phyloP scores from a whole-genome alignment of 371 early-diverging fungal genomes.

The Rhizopus microsporus region DNA sequence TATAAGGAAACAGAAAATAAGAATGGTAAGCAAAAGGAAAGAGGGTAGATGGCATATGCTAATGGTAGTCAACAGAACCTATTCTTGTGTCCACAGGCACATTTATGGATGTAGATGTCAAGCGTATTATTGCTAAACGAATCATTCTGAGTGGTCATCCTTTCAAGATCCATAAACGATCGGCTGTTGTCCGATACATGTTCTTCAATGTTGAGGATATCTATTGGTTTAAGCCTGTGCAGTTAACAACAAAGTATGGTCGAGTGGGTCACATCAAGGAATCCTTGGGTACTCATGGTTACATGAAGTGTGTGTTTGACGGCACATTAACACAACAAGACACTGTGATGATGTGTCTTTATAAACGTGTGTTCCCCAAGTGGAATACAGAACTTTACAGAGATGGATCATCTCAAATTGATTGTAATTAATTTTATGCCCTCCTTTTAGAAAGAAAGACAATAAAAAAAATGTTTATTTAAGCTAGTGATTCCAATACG shows the following conservation, averaged over 20 bases:
- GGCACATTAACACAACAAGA: conserved; percentile 90
- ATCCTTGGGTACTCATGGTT: conserved; percentile 95
- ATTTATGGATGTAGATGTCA: conserved; percentile 74
- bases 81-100: conserved; percentile 80
- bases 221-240: conserved; percentile 92
- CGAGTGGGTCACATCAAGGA: conserved; percentile 91
- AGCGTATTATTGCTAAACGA: conserved; percentile 91
- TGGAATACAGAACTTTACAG: conserved; percentile 64
- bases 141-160: conserved; percentile 94
- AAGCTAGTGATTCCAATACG: conserved; percentile 61
- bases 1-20: conserved; percentile 67
- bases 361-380: conserved; percentile 95
- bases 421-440: not conserved
- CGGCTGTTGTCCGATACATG: conserved; percentile 95
- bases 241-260: conserved; percentile 88
- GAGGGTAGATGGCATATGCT: conserved; percentile 1
- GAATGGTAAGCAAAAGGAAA: conserved; percentile 43
- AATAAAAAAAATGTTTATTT: conserved; percentile 11
- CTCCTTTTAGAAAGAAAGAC: not conserved
- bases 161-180: conserved; percentile 88
- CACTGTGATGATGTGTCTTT: conserved; percentile 91
- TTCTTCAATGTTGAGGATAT: conserved; percentile 92
- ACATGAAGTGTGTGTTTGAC: conserved; percentile 95
- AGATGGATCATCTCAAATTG: conserved; percentile 11
- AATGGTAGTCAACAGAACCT: conserved; percentile 40